phyloP scores from a whole-genome alignment of 306 rosid species.

The Pueraria montana region DNA sequence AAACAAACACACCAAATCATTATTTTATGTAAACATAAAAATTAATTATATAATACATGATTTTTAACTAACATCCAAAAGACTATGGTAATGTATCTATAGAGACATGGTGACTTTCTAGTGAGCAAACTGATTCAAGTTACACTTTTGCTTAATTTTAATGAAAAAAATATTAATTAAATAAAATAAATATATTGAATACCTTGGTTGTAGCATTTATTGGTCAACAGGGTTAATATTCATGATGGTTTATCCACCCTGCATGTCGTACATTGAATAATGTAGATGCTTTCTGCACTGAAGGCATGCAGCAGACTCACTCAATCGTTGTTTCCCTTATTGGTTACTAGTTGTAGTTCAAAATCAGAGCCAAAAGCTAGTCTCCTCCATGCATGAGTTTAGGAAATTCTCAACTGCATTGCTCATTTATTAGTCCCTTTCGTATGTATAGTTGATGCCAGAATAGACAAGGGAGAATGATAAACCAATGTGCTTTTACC shows the following conservation, averaged over 20 bases:
- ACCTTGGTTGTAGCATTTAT: constrained; percentile 14
- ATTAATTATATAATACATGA: background rate
- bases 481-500: constrained; percentile 11
- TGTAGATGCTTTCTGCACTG: constrained; percentile 29
- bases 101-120: background rate
- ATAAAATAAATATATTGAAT: background rate
- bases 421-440: constrained; percentile 51
- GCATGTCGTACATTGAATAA: constrained; percentile 18
- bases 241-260: background rate
- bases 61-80: background rate
- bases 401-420: constrained; percentile 43
- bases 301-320: constrained; percentile 28
- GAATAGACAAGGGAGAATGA: constrained; percentile 49
- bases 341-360: constrained; percentile 28
- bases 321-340: constrained; percentile 47
- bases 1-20: too few relatives aligned
- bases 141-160: background rate
- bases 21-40: background rate
- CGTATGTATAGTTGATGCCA: constrained; percentile 52
- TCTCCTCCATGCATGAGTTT: constrained; percentile 31
- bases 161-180: background rate
- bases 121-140: background rate
- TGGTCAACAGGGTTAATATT: constrained; percentile 3
- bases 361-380: constrained; percentile 17
- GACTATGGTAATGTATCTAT: background rate